Evolutionary conservation across 495 filamentous ascomycete species (phyloP), one percentile per base, ranked within the genome.

Genomic region (Parathielavia appendiculata): DNA sequence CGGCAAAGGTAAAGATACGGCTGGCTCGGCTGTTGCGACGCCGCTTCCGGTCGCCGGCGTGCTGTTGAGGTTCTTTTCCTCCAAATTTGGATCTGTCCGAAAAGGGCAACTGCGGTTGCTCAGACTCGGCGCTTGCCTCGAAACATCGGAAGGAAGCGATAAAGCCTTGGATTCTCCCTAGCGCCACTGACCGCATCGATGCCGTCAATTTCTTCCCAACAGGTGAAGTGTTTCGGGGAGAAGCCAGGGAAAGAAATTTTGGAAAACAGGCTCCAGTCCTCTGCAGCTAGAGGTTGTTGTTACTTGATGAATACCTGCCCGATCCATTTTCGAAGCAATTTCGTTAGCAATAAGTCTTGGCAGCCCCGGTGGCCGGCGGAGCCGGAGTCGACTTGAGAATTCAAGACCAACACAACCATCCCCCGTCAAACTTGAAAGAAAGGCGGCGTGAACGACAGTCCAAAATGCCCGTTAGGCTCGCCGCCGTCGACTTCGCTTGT

Each of bases 221-320:
- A 30, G 26, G 26, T 30, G 26, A 30, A 30, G 26, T 6, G 26
- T 38, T 26, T 17, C 45, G 43, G 39, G 13, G 26, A 30, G 17
- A n/a, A 32, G 34, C 49, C 54, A 44, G 51, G 45, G 52, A 51
- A 40, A 52, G 23, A 52, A 40, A 52, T 23, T 12, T 26, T 26
- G 48, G 50, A 35, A 47, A 34, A 45, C 43, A 49, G 51, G 58
- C 62, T 61, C 68, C 64, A 62, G 49, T 67, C 46, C 45, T 22
- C 61, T 69, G 68, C 66, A 69, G 64, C 68, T 65, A 67, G 62
- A 62, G 62, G 68, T 70, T 70, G 41, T 59, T 65, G 51, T 70
- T 70, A 70, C 68, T 60, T 69, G 58, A 70, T 67, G 56, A 69
- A 61, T 52, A 69, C 66, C 62, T 69, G 65, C 64, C 65, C 48